phyloP scores from a whole-genome alignment of 352 stramenopile genomes.

The Globisporangium irregulare region DNA sequence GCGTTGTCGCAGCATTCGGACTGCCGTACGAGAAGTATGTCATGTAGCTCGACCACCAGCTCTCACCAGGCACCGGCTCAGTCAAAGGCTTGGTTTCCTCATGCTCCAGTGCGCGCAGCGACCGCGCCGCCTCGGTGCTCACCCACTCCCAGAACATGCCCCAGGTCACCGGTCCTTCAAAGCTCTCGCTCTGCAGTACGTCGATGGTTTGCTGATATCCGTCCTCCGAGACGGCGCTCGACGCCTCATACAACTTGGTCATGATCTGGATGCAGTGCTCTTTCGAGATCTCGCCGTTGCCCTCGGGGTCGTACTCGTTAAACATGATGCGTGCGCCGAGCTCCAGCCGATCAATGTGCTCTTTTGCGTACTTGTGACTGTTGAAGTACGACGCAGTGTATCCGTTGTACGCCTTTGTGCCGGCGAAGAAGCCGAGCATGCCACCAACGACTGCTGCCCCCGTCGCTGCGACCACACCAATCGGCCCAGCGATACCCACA shows the following conservation, averaged over 20 bases:
- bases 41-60: constrained; percentile 74
- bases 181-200: constrained; percentile 55
- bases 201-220: constrained; percentile 57
- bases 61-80: constrained; percentile 31
- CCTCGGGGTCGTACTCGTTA: constrained; percentile 73
- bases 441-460: constrained; percentile 77
- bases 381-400: constrained; percentile 70
- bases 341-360: constrained; percentile 83
- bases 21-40: constrained; percentile 31
- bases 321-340: constrained; percentile 80
- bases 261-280: constrained; percentile 72
- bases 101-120: constrained; percentile 62
- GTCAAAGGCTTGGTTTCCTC: constrained; percentile 44
- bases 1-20: constrained; percentile 15
- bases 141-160: constrained; percentile 88
- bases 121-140: constrained; percentile 67
- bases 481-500: constrained; percentile 70
- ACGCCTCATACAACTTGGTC: constrained; percentile 71
- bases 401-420: constrained; percentile 69
- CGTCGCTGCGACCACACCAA: constrained; percentile 75
- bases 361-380: constrained; percentile 71
- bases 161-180: constrained; percentile 75
- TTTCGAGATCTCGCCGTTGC: constrained; percentile 62
- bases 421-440: constrained; percentile 83
- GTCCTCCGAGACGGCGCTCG: constrained; percentile 60